These are phyloP conservation scores for Rhodotorula kratochvilovae DNA, from an alignment of 768 basidiomycete species.

Conservation along the genomic window DNA sequence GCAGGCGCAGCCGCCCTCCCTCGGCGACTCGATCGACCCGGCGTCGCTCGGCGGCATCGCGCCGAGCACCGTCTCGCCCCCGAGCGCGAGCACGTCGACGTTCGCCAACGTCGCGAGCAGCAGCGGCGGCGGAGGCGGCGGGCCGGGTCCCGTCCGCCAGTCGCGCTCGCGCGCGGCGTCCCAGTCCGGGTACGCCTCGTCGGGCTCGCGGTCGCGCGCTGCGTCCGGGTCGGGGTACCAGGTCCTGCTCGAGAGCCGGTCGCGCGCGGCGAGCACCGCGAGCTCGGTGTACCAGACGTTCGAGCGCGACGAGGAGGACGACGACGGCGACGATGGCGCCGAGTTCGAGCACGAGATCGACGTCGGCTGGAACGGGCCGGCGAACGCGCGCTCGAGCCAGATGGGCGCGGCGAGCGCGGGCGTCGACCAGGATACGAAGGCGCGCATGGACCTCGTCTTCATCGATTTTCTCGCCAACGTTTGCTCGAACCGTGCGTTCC, in stretches of 20 bases:
- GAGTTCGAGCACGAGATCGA: constrained; percentile 29
- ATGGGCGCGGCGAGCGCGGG: constrained; percentile 32
- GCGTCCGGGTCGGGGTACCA: constrained; percentile 38
- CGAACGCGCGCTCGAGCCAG: constrained; percentile 8
- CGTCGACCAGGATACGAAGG: constrained; percentile 61
- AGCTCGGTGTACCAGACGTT: constrained; percentile 30
- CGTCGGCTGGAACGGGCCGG: not conserved
- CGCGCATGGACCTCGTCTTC: constrained; percentile 83
- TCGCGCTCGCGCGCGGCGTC: constrained; percentile 33
- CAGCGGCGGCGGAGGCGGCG: no score
- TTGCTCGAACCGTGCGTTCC: constrained; percentile 76
- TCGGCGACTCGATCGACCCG: constrained; percentile 1
- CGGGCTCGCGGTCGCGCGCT: constrained; percentile 35
- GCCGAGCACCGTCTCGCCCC: not conserved
- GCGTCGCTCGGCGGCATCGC: not conserved
- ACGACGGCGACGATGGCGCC: constrained; percentile 18
- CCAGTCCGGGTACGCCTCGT: constrained; percentile 32
- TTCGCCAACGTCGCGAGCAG: not conserved
- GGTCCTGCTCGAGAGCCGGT: constrained; percentile 30
- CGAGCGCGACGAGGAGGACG: constrained; percentile 39
- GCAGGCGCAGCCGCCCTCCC: not conserved
- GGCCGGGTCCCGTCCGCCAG: constrained; percentile 15
- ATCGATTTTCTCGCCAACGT: constrained; percentile 78
- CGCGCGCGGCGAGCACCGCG: constrained; percentile 31
- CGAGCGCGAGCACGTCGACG: not conserved